Base-by-base conservation (phyloP, 148 eudicot species). In the Fagopyrum homotropicum region DNA sequence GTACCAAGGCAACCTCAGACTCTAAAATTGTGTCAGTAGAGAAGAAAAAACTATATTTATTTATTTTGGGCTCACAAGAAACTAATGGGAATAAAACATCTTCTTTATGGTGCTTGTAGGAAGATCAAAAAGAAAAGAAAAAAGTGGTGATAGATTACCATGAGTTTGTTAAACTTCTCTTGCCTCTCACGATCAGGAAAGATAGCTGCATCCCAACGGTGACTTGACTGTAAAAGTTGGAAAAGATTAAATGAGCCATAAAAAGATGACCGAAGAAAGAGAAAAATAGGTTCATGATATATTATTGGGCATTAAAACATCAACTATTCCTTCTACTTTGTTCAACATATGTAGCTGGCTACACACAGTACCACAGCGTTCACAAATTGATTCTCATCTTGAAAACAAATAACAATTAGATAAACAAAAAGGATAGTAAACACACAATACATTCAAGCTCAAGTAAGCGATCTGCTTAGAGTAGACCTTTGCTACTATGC, bases 1-100 rank as follows among this genome's bases (percentile, higher is more conserved):
- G 93, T 77, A 90, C 98, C 96, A 93, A 82, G 74, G 91, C 94
- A 94, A 88, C 89, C 97, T 94, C 98, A 94, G 98, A 94, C 90
- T 94, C 98, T 94, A 86, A 91, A 94, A 89, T 71, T 7, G 96
- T 88, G 96, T 94, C 81, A 94, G 98, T 94, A 85, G 68, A 80
- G 77, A 72, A 10, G 79, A 4, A 56, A 44, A 17, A 8, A 45
- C 72, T 19, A 29, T 12, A 3, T 51, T 47, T 49, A 49, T 56
- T 45, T 9, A 14, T 45, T 40, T 63, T 29, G 43, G 16, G 69
- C 9, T 63, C 44, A 10, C 44, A 63, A 11, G 44, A 61, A 29
- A 44, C 16, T 30, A 10, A 5, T 4, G 70, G 46, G 3, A 4
- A 40, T 26, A 0, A 59, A 29, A 3, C 61, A 56, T 22, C 61